Evolutionary conservation across 306 rosid genomes (phyloP).

Genomic region (Senna siamea): DNA sequence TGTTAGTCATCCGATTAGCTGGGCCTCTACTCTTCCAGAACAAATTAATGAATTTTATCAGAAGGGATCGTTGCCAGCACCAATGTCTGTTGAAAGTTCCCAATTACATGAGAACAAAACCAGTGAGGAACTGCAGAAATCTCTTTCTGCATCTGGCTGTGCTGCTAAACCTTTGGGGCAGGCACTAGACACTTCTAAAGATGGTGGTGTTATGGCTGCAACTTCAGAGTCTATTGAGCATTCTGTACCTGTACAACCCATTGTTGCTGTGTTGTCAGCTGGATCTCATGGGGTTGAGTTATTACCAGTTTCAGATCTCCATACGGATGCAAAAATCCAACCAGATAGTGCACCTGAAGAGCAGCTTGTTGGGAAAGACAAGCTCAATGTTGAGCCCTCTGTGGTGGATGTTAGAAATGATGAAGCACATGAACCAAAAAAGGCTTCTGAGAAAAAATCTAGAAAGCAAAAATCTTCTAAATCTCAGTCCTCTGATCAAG

Average conservation of each 20-base stretch:
- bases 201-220: slow-evolving; percentile 31
- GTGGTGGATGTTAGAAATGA: slow-evolving; percentile 49
- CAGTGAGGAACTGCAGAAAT: slow-evolving; percentile 42
- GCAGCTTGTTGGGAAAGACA: slow-evolving; percentile 50
- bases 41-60: slow-evolving; percentile 48
- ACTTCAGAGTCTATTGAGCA: slow-evolving; percentile 45
- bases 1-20: slow-evolving; percentile 39
- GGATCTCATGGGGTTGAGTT: slow-evolving; percentile 43
- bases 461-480: slow-evolving; percentile 84
- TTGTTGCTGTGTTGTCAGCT: slow-evolving; percentile 35
- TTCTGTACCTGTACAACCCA: slow-evolving; percentile 39
- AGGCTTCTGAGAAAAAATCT: slow-evolving; percentile 76
- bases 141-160: slow-evolving; percentile 45
- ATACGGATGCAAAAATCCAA: slow-evolving; percentile 41
- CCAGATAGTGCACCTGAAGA: slow-evolving; percentile 47
- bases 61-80: slow-evolving; percentile 47
- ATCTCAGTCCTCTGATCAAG: slow-evolving; percentile 63
- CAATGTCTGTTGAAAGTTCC: slow-evolving; percentile 50
- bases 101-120: slow-evolving; percentile 46
- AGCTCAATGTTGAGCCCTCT: slow-evolving; percentile 41
- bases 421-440: slow-evolving; percentile 67
- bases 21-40: slow-evolving; percentile 45
- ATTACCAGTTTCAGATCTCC: slow-evolving; percentile 34
- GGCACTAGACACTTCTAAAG: slow-evolving; percentile 37
- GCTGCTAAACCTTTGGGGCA: slow-evolving; percentile 46